These are phyloP conservation scores for Fusarium newnesense DNA, from an alignment of 2,329 filamentous ascomycete genomes.

Conservation along the genomic window DNA sequence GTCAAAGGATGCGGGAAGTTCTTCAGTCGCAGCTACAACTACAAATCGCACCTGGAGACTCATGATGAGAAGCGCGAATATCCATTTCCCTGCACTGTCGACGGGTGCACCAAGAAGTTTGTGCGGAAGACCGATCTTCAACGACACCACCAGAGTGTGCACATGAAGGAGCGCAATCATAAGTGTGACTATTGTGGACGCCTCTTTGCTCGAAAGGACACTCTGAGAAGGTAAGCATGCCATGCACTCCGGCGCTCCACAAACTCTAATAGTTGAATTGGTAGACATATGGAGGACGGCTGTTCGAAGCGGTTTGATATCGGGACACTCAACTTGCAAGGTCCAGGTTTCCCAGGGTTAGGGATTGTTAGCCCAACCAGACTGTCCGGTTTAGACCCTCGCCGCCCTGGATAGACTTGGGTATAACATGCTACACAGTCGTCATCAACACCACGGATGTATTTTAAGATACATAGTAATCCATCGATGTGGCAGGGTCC, in stretches of 20 bases:
- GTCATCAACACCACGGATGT: not conserved
- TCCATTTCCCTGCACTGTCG: conserved; percentile 73
- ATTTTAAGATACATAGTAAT: not conserved
- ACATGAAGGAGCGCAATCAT: conserved; percentile 77
- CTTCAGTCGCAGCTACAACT: conserved; percentile 88
- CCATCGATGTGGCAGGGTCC: not conserved
- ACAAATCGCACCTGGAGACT: conserved; percentile 85
- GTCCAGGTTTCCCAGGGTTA: conserved; percentile 42
- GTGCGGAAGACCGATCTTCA: conserved; percentile 84
- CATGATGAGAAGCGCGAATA: conserved; percentile 80
- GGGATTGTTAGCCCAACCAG: conserved; percentile 32
- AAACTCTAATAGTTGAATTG: conserved; percentile 6
- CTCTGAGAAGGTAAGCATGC: conserved; percentile 74
- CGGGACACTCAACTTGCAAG: conserved; percentile 60
- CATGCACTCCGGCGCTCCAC: not conserved
- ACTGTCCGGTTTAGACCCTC: conserved; percentile 28
- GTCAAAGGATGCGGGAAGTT: conserved; percentile 77
- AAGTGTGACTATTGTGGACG: conserved; percentile 76
- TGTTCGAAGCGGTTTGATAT: conserved; percentile 75
- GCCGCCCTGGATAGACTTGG: conserved; percentile 26
- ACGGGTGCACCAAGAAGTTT: conserved; percentile 78
- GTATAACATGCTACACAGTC: not conserved
- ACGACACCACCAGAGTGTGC: conserved; percentile 72
- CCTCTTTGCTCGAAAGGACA: conserved; percentile 83
- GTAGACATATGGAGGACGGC: conserved; percentile 80